These are phyloP conservation scores for Termitomyces bulborhizus DNA, from an alignment of 768 basidiomycete genomes.

Conservation along the genomic window DNA sequence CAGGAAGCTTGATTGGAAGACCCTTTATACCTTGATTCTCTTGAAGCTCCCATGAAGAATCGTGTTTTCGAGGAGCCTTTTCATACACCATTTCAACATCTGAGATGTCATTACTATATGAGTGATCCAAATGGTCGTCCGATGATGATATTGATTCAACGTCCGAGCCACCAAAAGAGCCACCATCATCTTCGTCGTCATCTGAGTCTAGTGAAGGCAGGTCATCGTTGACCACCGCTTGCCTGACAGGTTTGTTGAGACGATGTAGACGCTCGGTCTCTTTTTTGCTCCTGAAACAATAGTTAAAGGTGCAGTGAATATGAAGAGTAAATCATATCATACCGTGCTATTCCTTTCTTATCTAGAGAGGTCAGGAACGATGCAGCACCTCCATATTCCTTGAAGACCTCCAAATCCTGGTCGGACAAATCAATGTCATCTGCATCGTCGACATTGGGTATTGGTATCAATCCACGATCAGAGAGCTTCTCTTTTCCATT, in stretches of 20 bases:
- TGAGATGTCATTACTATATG: constrained; percentile 32
- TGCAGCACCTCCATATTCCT: constrained; percentile 55
- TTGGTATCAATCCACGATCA: constrained; percentile 54
- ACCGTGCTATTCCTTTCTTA: constrained; percentile 77
- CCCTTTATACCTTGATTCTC: constrained; percentile 49
- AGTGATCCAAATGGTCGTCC: constrained; percentile 17
- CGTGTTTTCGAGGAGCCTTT: constrained; percentile 46
- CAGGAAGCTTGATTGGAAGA: constrained; percentile 81
- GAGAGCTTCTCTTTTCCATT: constrained; percentile 55
- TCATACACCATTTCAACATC: constrained; percentile 79
- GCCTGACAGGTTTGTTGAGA: constrained; percentile 51
- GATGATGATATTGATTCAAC: constrained; percentile 25
- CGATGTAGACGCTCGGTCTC: constrained; percentile 70
- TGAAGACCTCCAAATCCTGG: constrained; percentile 60
- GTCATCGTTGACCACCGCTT: constrained; percentile 34
- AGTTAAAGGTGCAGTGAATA: not conserved
- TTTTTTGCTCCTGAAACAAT: constrained; percentile 68
- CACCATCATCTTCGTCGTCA: constrained; percentile 48
- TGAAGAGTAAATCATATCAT: constrained; percentile 16
- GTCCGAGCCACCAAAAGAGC: constrained; percentile 18
- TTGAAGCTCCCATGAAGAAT: constrained; percentile 37
- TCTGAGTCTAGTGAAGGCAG: constrained; percentile 67
- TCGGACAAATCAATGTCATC: constrained; percentile 59
- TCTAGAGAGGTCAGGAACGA: constrained; percentile 72
- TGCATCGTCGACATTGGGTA: constrained; percentile 45